Evolutionary conservation across 768 basidiomycete genomes (phyloP).

Genomic region (Lentinula sp.): DNA sequence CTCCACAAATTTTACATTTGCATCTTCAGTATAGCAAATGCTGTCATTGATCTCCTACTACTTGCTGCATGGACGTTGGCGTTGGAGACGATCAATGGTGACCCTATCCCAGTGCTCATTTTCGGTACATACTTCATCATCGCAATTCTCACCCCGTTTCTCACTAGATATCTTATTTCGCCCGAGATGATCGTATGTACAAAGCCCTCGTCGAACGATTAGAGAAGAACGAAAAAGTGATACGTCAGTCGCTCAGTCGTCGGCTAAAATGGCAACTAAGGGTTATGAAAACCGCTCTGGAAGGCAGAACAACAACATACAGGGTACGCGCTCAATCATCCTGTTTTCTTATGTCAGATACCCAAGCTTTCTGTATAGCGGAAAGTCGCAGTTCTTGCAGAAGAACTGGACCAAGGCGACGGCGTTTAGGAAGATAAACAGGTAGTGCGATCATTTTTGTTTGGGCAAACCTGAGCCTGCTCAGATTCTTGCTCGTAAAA

Average conservation of each 20-base stretch:
- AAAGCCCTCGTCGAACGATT: slow-evolving; percentile 55
- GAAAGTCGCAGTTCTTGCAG: slow-evolving; percentile 57
- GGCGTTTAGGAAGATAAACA: slow-evolving; percentile 27
- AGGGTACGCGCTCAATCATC: slow-evolving; percentile 37
- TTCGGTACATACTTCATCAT: slow-evolving; percentile 2
- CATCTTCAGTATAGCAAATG: slow-evolving; percentile 71
- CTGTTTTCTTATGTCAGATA: not conserved
- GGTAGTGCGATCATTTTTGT: not conserved
- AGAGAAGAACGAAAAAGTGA: slow-evolving; percentile 35
- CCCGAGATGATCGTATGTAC: slow-evolving; percentile 85
- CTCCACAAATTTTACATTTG: not conserved
- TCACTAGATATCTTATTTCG: slow-evolving; percentile 81
- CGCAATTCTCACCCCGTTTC: not conserved
- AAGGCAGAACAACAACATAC: slow-evolving; percentile 61
- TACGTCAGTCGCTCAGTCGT: slow-evolving; percentile 43
- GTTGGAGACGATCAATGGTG: slow-evolving; percentile 50
- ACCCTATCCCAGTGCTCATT: slow-evolving; percentile 63
- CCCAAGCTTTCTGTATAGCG: slow-evolving; percentile 27
- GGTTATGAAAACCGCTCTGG: slow-evolving; percentile 55
- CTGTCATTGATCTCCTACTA: slow-evolving; percentile 77
- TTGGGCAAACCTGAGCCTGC: not conserved
- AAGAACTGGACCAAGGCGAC: slow-evolving; percentile 60
- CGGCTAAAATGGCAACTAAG: slow-evolving; percentile 69
- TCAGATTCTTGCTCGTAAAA: slow-evolving; percentile 53
- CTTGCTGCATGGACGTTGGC: slow-evolving; percentile 76